A percentile compares a stretch with the other conserved stretches of the same genome.
phyloP scores from a whole-genome alignment of 2,329 filamentous ascomycete species.

The Alternaria brassicae region DNA sequence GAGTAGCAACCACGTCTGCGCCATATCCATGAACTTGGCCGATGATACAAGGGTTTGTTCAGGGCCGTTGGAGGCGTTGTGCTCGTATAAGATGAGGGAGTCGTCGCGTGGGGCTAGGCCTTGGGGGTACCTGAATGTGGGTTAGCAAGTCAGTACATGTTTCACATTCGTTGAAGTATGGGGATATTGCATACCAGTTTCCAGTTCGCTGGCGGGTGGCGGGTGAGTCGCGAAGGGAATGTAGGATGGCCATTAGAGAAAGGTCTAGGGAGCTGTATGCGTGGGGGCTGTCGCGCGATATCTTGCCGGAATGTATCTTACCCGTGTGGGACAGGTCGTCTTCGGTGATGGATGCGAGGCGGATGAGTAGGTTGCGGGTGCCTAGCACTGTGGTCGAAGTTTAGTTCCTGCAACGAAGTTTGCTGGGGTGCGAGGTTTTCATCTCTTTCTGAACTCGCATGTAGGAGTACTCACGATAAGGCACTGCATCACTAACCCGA shows the following conservation, averaged over 20 bases:
- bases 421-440: too few relatives aligned
- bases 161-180: accelerated
- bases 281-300: not conserved
- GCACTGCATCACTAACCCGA: constrained; percentile 7
- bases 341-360: constrained; percentile 10
- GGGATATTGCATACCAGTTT: constrained; percentile 1
- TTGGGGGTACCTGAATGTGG: not conserved
- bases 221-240: not conserved
- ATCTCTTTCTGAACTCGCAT: too few relatives aligned
- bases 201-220: not conserved
- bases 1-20: not conserved
- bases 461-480: constrained; percentile 3
- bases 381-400: constrained; percentile 11
- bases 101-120: constrained; percentile 1
- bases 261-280: constrained; percentile 1
- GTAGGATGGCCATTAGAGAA: constrained; percentile 9
- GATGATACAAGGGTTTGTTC: not conserved
- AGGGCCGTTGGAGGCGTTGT: not conserved
- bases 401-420: too few relatives aligned
- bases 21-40: not conserved
- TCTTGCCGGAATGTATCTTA: not conserved
- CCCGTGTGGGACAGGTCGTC: not conserved
- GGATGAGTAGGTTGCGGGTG: not conserved
- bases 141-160: not conserved
- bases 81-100: constrained; percentile 2